phyloP scores from a whole-genome alignment of 192 early-diverging fungal genomes.

The Dissophora ornata region DNA sequence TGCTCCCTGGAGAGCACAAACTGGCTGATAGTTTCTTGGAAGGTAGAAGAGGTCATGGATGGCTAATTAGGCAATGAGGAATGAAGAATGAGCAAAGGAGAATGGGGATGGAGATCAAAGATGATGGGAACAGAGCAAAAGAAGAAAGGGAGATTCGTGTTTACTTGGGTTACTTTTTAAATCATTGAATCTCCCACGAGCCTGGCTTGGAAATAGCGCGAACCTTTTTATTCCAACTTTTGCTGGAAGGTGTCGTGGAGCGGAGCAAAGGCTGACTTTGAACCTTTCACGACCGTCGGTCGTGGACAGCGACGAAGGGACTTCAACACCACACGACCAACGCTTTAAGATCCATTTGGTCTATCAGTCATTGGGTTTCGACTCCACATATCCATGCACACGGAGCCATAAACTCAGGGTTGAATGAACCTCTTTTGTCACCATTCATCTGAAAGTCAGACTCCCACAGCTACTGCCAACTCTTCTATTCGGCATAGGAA shows the following conservation, averaged over 20 bases:
- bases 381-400: not conserved
- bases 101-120: no score
- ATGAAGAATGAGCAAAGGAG: not conserved
- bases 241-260: no score
- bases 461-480: no score
- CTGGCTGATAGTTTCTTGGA: conserved; percentile 45
- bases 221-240: no score
- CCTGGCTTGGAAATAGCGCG: not conserved
- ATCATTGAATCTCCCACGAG: no score
- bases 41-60: conserved; percentile 36
- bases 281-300: conserved; percentile 2
- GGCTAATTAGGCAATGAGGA: not conserved
- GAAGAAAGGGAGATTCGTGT: not conserved
- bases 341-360: not conserved
- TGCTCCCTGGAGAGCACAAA: conserved; percentile 54
- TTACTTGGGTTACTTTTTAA: no score
- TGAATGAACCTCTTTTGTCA: no score
- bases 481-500: no score
- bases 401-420: no score
- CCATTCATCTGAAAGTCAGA: no score
- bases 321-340: not conserved
- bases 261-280: conserved; percentile 3
- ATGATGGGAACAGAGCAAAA: not conserved
- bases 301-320: conserved; percentile 11
- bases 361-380: no score